phyloP scores from a whole-genome alignment of 2,329 filamentous ascomycete species.

The Trichoderma guizhouense region DNA sequence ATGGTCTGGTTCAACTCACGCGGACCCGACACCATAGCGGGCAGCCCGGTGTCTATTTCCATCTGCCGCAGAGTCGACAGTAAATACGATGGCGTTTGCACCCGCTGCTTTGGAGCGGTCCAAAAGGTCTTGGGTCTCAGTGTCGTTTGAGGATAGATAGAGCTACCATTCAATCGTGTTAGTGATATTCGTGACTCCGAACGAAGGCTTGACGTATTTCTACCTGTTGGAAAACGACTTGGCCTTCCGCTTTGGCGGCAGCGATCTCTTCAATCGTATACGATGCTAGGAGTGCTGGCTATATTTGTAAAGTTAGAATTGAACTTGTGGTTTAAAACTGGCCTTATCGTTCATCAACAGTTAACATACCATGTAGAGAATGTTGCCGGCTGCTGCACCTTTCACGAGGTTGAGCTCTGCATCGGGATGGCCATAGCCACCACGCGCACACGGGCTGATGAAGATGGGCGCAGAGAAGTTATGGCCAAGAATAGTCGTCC shows the following conservation, averaged over 20 bases:
- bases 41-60: conserved; percentile 41
- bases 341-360: no score
- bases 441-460: conserved; percentile 49
- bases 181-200: not conserved
- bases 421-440: conserved; percentile 41
- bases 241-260: conserved; percentile 34
- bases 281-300: conserved; percentile 33
- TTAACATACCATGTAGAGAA: conserved; percentile 45
- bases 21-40: conserved; percentile 38
- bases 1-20: conserved; percentile 22
- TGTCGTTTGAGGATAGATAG: conserved; percentile 32
- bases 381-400: conserved; percentile 45
- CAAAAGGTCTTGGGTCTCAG: conserved; percentile 32
- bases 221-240: conserved; percentile 40
- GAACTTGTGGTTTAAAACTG: no score
- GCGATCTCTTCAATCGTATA: conserved; percentile 38
- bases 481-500: conserved; percentile 50
- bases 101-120: conserved; percentile 32
- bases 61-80: conserved; percentile 39
- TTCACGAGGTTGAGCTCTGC: conserved; percentile 50
- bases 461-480: conserved; percentile 55
- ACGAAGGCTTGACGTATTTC: not conserved
- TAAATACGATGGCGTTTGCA: conserved; percentile 37
- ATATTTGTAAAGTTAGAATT: not conserved
- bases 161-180: conserved; percentile 17